These are phyloP conservation scores for Kodamaea fungicola DNA, from an alignment of 1,139 yeast genomes.

Conservation along the genomic window DNA sequence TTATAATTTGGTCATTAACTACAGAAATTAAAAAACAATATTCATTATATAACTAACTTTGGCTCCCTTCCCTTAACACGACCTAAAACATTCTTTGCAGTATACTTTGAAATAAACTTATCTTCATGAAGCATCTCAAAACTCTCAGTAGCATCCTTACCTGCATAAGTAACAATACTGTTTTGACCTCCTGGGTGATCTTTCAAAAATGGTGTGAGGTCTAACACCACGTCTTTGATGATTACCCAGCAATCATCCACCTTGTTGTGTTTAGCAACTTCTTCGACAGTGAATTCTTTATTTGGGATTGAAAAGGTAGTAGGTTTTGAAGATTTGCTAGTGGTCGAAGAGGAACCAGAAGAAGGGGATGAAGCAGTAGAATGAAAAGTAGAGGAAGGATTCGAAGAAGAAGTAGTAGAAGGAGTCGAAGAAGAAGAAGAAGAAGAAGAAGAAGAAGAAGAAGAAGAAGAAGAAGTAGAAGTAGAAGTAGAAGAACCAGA, in stretches of 20 bases:
- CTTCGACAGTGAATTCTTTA: constrained; percentile 46
- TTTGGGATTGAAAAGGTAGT: constrained; percentile 35
- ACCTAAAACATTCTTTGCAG: constrained; percentile 46
- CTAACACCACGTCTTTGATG: constrained; percentile 78
- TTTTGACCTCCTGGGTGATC: constrained; percentile 89
- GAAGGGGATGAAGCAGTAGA: too few relatives aligned
- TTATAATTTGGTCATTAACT: too few relatives aligned
- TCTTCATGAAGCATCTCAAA: constrained; percentile 65
- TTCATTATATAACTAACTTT: constrained; percentile 20
- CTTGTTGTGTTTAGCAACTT: constrained; percentile 61
- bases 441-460: too few relatives aligned
- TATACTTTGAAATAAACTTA: constrained; percentile 48
- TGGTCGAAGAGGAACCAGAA: too few relatives aligned
- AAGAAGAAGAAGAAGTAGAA: too few relatives aligned
- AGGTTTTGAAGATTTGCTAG: neutral
- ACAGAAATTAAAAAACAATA: neutral
- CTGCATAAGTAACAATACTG: constrained; percentile 75
- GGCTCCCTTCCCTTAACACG: constrained; percentile 46
- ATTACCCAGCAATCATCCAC: constrained; percentile 82
- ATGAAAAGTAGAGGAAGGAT: too few relatives aligned
- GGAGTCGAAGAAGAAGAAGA: too few relatives aligned
- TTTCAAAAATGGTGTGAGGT: constrained; percentile 72
- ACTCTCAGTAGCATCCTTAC: constrained; percentile 85
- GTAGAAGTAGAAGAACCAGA: neutral
- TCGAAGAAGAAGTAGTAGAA: neutral